Evolutionary conservation across 495 filamentous ascomycete genomes (phyloP), one percentile per base, ranked within the genome.

Genomic region (Podospora fimiseda): DNA sequence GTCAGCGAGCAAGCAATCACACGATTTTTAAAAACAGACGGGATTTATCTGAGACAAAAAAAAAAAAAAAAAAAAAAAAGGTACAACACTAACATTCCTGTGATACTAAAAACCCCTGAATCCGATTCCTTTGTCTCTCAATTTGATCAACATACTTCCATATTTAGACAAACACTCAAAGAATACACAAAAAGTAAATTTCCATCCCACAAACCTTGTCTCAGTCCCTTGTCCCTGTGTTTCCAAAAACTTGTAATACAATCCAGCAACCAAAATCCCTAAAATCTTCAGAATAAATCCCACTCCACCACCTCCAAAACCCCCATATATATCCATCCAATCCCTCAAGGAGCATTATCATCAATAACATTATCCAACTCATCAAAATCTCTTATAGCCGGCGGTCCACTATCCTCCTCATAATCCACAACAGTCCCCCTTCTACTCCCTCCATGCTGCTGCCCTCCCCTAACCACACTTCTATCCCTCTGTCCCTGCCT

Each of bases 341-440:
- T 6, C 19, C 3, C 22, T 47, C 44, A 47, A 13, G 44, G 44
- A 13, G 44, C 44, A 27, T 24, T n/a, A 47, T 30, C 44, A 56
- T 61, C 61, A 50, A 65, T 61, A 41, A 63, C 60, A 40, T 11
- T 33, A 33, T 69, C 68, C 38, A 74, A 56, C 55, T 71, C 72
- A 43, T 74, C 72, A 54, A 74, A 74, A 52, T 74, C 72, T 51
- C 66, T 58, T 42, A 74, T 73, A 46, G 72, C 58, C 8, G 68
- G 72, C 4, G 60, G 66, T 40, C 64, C 54, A 14, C 55, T 65
- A n/a, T 64, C 66, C 2, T 58, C 30, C 39, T 48, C 52, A 30
- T 36, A 39, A 20, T 20, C 60, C 40, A 15, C 45, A 30, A 15
- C 39, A 43, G 41, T 37, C 48, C 27, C 14, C 44, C 13, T 39